Conservation (phyloP, 768 basidiomycete species). For the Tylopilus subfusipes region DNA sequence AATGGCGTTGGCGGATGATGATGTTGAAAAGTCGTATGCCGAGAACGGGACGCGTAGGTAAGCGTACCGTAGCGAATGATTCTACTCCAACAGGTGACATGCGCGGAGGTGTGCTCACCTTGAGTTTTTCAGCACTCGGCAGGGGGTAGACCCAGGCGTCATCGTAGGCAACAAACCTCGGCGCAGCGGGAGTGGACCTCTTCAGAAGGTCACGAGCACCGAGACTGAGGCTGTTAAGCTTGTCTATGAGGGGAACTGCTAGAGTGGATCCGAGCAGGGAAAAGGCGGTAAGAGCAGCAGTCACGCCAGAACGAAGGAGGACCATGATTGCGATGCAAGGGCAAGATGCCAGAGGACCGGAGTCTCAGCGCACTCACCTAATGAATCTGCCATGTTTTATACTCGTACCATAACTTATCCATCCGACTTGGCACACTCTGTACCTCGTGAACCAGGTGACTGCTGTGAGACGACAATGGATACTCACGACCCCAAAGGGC, state of each 20-base stretch:
- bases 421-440: neutral
- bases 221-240: conserved; percentile 14
- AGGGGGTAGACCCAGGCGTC: conserved; percentile 41
- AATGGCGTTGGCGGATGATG: neutral
- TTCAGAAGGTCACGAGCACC: conserved; percentile 17
- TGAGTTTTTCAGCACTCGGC: conserved; percentile 42
- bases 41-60: too few species aligned
- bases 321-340: conserved; percentile 5
- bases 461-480: neutral
- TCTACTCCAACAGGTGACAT: neutral
- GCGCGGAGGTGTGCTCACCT: conserved; percentile 26
- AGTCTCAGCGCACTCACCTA: too few species aligned
- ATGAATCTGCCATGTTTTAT: too few species aligned
- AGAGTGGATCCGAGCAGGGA: conserved; percentile 7
- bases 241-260: conserved; percentile 17
- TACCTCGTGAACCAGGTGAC: neutral
- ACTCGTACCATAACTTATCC: too few species aligned
- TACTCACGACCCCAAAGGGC: neutral
- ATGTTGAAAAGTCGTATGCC: too few species aligned
- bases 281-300: neutral
- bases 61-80: too few species aligned
- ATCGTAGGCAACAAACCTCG: conserved; percentile 43
- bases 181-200: conserved; percentile 37
- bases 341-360: too few species aligned
- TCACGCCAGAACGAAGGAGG: neutral